Conservation (phyloP, 2,329 filamentous ascomycete species). For the Coniochaeta sp. region DNA sequence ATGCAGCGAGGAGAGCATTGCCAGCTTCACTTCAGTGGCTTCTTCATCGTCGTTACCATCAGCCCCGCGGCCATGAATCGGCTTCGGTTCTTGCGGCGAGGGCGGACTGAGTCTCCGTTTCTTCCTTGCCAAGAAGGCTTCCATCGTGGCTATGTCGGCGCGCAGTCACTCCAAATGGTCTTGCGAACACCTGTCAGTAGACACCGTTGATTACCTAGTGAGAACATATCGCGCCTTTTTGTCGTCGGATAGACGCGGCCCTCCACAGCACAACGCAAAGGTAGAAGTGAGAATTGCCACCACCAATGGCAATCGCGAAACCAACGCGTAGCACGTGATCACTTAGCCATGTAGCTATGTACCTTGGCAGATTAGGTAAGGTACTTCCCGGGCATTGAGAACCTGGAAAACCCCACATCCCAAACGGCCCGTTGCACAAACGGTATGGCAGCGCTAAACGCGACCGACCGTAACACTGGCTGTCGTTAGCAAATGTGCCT, state of each 20-base stretch:
- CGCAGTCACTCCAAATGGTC: background rate
- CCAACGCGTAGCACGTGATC: slow-evolving; percentile 9
- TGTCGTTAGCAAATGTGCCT: background rate
- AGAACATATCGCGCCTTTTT: background rate
- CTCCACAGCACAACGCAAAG: background rate
- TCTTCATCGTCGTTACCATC: slow-evolving; percentile 54
- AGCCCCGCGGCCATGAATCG: slow-evolving; percentile 8
- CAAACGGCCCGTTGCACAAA: background rate
- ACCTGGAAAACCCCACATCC: too few relatives aligned
- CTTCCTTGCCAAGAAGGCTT: slow-evolving; percentile 41
- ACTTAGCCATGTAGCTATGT: background rate
- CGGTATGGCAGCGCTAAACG: too few relatives aligned
- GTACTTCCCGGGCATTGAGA: too few relatives aligned
- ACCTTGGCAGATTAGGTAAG: too few relatives aligned
- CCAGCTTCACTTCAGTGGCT: slow-evolving; percentile 83
- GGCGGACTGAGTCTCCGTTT: slow-evolving; percentile 38
- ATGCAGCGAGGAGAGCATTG: slow-evolving; percentile 71
- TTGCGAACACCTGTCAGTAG: background rate
- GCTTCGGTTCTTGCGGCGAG: slow-evolving; percentile 3
- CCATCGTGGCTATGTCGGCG: background rate
- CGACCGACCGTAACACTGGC: background rate
- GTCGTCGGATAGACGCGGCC: background rate
- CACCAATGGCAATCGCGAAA: slow-evolving; percentile 2
- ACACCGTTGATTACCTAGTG: background rate
- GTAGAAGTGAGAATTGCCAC: background rate